These are phyloP conservation scores for Boletales sp. DNA, from an alignment of 768 basidiomycete species.

Conservation along the genomic window DNA sequence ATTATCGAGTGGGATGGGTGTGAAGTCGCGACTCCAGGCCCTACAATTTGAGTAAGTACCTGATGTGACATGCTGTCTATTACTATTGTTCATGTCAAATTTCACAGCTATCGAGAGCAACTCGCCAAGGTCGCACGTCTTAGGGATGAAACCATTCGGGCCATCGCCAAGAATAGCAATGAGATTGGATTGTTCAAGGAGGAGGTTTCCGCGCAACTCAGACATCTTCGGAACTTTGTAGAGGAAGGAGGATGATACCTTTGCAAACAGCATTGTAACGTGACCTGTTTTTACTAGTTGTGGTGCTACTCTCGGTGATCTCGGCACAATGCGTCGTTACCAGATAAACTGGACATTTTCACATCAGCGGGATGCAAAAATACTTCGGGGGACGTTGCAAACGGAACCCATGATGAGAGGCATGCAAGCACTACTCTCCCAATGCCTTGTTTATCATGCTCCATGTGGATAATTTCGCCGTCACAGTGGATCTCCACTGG, in stretches of 20 bases:
- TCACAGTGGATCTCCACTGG: neutral
- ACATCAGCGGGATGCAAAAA: neutral
- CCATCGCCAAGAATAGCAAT: conserved; percentile 80
- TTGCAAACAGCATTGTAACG: neutral
- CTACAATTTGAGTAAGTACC: conserved; percentile 68
- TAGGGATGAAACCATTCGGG: conserved; percentile 75
- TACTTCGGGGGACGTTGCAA: neutral
- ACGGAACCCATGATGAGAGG: neutral
- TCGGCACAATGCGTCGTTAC: neutral
- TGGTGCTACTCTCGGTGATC: neutral
- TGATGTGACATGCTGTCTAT: neutral
- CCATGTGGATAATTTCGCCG: neutral
- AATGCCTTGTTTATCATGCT: neutral
- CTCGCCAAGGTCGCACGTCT: conserved; percentile 69
- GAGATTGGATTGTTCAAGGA: conserved; percentile 82
- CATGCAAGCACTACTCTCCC: neutral
- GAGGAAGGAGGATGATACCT: conserved; percentile 42
- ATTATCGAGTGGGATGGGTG: conserved; percentile 76
- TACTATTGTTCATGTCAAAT: conserved; percentile 1
- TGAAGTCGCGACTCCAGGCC: conserved; percentile 72
- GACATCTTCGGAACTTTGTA: conserved; percentile 65
- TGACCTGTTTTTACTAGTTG: neutral
- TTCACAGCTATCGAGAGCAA: conserved; percentile 69
- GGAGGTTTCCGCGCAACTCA: conserved; percentile 67
- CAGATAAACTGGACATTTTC: conserved; percentile 1